Evolutionary conservation across 768 basidiomycete species (phyloP), one percentile per base, ranked within the genome.

Genomic region (Amanita exitialis): DNA sequence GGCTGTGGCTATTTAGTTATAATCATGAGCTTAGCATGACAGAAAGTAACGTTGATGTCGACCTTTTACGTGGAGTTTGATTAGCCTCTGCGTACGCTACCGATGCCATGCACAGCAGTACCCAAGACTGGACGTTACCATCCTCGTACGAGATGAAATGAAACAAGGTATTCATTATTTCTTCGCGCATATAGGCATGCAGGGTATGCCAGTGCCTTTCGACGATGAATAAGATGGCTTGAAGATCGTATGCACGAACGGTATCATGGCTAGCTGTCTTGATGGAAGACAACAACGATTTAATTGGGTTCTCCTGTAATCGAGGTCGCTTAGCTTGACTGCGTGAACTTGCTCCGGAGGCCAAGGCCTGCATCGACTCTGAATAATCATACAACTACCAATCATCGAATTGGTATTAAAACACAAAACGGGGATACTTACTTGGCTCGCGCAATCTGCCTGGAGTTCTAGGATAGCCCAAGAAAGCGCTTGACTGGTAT

Each of bases 391-490:
- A 85, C 10, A 90, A 65, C 87, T 90, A 56, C 4, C 51, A 12
- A 57, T 18, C 23, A 28, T 54, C 35, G 49, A 52, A 41, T 32
- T 46, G 20, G 27, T 27, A 44, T 27, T 28, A 39, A 8, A 21
- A 47, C 39, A 52, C 36, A 4, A 18, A 53, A 15, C 42, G 16
- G 43, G 15, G 53, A 36, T 28, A 32, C 69, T 50, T 59, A 89
- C 90, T 70, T 82, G 78, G 46, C 73, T 73, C 3, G 80, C 74
- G 60, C 84, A 86, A 62, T 90, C 88, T 3, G 90, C 86, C 53
- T 88, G 86, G 18, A 94, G 67, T 62, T 91, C 83, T 5, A 92
- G 66, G 5, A 84, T 70, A 5, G 80, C 76, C 93, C 93, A 96
- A 0, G 82, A 73, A 28, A 88, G 64, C 0, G 87, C 88, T 62